These are phyloP conservation scores for Xylaria sp. DNA, from an alignment of 2,329 filamentous ascomycete genomes.

Conservation along the genomic window DNA sequence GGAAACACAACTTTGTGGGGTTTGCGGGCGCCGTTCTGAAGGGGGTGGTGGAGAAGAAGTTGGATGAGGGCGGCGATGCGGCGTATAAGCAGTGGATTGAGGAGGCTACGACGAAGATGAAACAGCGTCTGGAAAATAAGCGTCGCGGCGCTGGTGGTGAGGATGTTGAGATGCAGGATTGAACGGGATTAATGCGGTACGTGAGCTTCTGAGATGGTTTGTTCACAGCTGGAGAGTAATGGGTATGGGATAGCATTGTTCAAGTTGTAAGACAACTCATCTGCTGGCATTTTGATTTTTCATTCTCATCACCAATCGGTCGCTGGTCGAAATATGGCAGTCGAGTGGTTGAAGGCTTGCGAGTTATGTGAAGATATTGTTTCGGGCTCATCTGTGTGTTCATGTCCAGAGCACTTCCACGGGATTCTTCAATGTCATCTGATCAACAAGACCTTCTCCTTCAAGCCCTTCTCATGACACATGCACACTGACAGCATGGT, in stretches of 20 bases:
- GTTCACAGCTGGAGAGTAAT: not conserved
- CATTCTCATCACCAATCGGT: not conserved
- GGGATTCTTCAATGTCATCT: too few relatives aligned
- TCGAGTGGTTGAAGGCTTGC: not conserved
- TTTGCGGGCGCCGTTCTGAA: slow-evolving; percentile 89
- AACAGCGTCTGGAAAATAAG: slow-evolving; percentile 37
- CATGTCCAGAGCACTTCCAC: too few relatives aligned
- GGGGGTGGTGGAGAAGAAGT: slow-evolving; percentile 71
- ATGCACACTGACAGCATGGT: too few relatives aligned
- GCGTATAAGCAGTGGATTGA: slow-evolving; percentile 70
- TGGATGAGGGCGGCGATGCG: slow-evolving; percentile 56
- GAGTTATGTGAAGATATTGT: not conserved
- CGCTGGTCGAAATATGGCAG: too few relatives aligned
- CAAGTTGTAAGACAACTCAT: not conserved
- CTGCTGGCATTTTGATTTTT: not conserved
- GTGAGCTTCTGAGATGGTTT: not conserved
- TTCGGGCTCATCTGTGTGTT: too few relatives aligned
- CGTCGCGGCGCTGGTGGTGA: slow-evolving; percentile 37
- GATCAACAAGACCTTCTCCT: too few relatives aligned
- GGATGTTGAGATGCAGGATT: slow-evolving; percentile 39
- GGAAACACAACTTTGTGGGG: slow-evolving; percentile 92
- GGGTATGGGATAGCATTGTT: slow-evolving; percentile 1
- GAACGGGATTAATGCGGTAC: not conserved
- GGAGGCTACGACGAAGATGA: slow-evolving; percentile 56
- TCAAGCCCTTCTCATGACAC: too few relatives aligned